Evolutionary conservation across 345 rosid genomes (phyloP).

Genomic region (Populus simonii): DNA sequence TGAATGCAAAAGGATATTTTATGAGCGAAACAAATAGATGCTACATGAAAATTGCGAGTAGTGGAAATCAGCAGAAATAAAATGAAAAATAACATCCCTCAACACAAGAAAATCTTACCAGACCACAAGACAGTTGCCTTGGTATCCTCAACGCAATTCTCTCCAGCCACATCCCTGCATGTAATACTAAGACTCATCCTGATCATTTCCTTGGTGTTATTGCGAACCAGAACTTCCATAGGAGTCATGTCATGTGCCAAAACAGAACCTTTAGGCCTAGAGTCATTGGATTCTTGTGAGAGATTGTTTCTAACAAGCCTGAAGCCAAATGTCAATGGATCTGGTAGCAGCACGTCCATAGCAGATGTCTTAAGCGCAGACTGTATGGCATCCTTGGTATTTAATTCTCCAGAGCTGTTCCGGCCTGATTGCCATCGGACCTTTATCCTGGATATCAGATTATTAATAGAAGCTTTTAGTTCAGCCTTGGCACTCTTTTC

Average conservation of each 20-base stretch:
- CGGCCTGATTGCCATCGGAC: constrained; percentile 95
- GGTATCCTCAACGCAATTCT: constrained; percentile 80
- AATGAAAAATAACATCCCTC: not conserved
- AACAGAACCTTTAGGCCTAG: constrained; percentile 47
- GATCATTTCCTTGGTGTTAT: constrained; percentile 83
- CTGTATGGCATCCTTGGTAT: constrained; percentile 84
- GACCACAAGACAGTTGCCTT: constrained; percentile 94
- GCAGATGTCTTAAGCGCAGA: constrained; percentile 85
- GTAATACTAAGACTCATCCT: constrained; percentile 75
- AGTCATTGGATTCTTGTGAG: constrained; percentile 26
- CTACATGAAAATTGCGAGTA: not conserved
- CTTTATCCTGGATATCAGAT: constrained; percentile 83
- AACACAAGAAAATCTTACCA: constrained; percentile 43
- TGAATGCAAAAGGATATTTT: not conserved
- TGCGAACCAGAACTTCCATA: constrained; percentile 81
- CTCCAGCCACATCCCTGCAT: constrained; percentile 93
- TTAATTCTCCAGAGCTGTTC: constrained; percentile 91
- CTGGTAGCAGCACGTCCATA: constrained; percentile 94
- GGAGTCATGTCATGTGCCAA: constrained; percentile 81
- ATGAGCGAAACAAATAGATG: not conserved
- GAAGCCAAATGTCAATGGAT: constrained; percentile 93
- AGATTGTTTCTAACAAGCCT: constrained; percentile 52
- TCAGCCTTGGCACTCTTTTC: constrained; percentile 90
- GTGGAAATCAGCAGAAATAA: not conserved
- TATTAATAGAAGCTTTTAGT: constrained; percentile 76